phyloP scores from a whole-genome alignment of 129 eudicot genomes.

The Artemisia argyi region DNA sequence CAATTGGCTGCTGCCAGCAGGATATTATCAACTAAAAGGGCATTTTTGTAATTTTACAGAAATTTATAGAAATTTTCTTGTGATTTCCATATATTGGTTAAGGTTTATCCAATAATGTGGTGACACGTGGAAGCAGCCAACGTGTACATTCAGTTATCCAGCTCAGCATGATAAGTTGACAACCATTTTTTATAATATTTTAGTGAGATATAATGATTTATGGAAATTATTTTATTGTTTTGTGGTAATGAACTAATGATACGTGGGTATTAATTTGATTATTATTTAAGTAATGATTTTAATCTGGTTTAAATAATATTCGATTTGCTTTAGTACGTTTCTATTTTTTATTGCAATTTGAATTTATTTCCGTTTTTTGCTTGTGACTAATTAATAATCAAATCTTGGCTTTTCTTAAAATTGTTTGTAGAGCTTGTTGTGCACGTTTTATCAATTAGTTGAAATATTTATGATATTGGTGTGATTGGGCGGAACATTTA shows the following conservation, averaged over 20 bases:
- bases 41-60: not conserved
- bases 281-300: conserved; percentile 14
- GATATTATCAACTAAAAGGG: conserved; percentile 15
- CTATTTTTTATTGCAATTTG: conserved; percentile 5
- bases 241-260: not conserved
- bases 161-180: conserved; percentile 30
- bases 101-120: conserved; percentile 15
- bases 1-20: conserved; percentile 33
- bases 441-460: too few species aligned
- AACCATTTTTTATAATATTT: conserved; percentile 12
- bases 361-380: not conserved
- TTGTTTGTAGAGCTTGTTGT: not conserved
- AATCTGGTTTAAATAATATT: not conserved
- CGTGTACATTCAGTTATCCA: conserved; percentile 40
- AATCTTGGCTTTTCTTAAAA: conserved; percentile 2
- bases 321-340: conserved; percentile 12
- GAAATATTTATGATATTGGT: too few species aligned
- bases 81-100: conserved; percentile 34
- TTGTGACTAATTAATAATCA: not conserved
- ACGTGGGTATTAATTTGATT: conserved; percentile 25
- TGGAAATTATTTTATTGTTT: conserved; percentile 11
- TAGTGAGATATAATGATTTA: not conserved
- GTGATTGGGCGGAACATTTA: too few species aligned
- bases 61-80: not conserved
- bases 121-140: conserved; percentile 33